These are phyloP conservation scores for Mycosphaerelloides madeirae DNA, from an alignment of 2,329 filamentous ascomycete species.

Conservation along the genomic window DNA sequence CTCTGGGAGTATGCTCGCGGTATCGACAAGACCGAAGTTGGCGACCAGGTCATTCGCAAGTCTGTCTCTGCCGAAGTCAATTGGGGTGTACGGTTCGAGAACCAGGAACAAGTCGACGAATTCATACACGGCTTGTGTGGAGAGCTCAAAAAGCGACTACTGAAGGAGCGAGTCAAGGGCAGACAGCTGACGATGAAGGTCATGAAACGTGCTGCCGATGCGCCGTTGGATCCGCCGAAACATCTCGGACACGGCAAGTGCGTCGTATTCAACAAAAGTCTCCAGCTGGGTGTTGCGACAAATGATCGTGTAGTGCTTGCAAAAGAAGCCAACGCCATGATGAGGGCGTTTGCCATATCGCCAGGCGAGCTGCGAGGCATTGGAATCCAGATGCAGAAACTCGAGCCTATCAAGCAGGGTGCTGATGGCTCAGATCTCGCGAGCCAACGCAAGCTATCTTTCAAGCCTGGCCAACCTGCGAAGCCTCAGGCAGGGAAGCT, in stretches of 20 bases:
- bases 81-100: conserved; percentile 95
- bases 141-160: conserved; percentile 73
- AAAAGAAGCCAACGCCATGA: conserved; percentile 77
- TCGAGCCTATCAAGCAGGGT: conserved; percentile 69
- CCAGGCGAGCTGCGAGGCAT: conserved; percentile 90
- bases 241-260: conserved; percentile 94
- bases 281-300: conserved; percentile 76
- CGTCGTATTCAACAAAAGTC: conserved; percentile 87
- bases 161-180: conserved; percentile 81
- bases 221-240: conserved; percentile 85
- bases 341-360: conserved; percentile 76
- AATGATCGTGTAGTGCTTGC: conserved; percentile 66
- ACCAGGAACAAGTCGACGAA: conserved; percentile 85
- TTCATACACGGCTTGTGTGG: conserved; percentile 81
- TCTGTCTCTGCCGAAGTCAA: conserved; percentile 97
- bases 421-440: conserved; percentile 54
- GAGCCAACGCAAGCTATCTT: conserved; percentile 74
- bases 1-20: conserved; percentile 87
- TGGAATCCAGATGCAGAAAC: conserved; percentile 87
- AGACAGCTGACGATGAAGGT: conserved; percentile 89
- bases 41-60: conserved; percentile 78
- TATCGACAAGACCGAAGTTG: conserved; percentile 80
- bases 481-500: conserved; percentile 24
- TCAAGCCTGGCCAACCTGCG: conserved; percentile 52
- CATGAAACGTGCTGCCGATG: conserved; percentile 80